A percentile compares a stretch with the other conserved stretches of the same genome.
Conservation (phyloP, 306 rosid species). For the Gastrolobium villosum region DNA sequence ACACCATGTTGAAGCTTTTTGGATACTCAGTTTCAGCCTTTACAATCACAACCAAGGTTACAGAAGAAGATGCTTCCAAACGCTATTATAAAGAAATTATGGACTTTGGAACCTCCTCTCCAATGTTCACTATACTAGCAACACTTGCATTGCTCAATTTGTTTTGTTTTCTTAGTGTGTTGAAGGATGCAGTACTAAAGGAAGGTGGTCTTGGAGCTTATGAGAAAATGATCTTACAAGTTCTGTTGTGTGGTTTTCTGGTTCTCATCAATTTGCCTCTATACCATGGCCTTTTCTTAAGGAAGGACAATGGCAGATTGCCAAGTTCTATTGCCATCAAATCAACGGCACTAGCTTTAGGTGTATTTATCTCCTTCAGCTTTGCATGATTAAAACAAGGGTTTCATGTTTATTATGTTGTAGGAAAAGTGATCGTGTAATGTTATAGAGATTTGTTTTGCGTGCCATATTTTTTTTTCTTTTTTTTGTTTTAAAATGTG, state of each 20-base stretch:
- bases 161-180: conserved; percentile 60
- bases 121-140: conserved; percentile 62
- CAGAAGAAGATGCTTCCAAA: conserved; percentile 62
- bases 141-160: conserved; percentile 68
- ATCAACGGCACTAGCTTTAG: conserved; percentile 35
- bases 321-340: conserved; percentile 57
- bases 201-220: conserved; percentile 38
- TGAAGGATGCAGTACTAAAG: conserved; percentile 48
- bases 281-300: conserved; percentile 68
- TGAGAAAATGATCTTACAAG: conserved; percentile 59
- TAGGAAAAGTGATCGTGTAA: too few relatives aligned
- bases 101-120: conserved; percentile 76
- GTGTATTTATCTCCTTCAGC: conserved; percentile 31
- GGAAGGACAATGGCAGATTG: conserved; percentile 71
- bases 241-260: conserved; percentile 63
- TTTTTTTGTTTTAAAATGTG: too few relatives aligned
- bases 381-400: too few relatives aligned
- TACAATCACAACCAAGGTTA: conserved; percentile 65
- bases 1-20: conserved; percentile 33
- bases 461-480: too few relatives aligned
- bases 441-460: too few relatives aligned
- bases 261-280: conserved; percentile 68
- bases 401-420: too few relatives aligned
- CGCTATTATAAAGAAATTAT: conserved; percentile 64
- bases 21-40: conserved; percentile 58